These are phyloP conservation scores for Pseudisothecium myosuroides DNA, from an alignment of 225 moss, liverwort and hornwort species.

Conservation along the genomic window DNA sequence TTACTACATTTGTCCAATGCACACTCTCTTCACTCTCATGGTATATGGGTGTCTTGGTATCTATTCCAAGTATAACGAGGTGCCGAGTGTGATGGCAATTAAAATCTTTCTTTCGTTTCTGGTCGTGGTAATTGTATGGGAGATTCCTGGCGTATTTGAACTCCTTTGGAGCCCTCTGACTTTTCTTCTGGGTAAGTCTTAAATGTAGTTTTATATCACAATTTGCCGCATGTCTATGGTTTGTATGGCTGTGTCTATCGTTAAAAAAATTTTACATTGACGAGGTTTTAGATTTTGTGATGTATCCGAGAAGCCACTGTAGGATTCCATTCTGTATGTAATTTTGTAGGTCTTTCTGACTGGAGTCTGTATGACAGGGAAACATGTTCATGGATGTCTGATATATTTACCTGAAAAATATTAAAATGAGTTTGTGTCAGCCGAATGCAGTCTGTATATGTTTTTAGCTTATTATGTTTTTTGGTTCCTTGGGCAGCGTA, in stretches of 20 bases:
- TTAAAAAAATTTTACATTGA: background rate
- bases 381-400: background rate
- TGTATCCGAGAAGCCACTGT: background rate
- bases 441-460: background rate
- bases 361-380: background rate
- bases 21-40: slow-evolving; percentile 94
- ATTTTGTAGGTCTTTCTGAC: background rate
- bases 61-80: slow-evolving; percentile 83
- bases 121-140: slow-evolving; percentile 64
- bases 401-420: background rate
- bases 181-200: slow-evolving; percentile 62
- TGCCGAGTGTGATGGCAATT: slow-evolving; percentile 65
- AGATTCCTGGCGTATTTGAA: slow-evolving; percentile 94
- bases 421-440: background rate
- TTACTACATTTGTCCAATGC: slow-evolving; percentile 99
- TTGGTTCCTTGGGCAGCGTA: slow-evolving; percentile 38
- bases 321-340: background rate
- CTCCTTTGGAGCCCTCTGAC: slow-evolving; percentile 77
- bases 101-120: slow-evolving; percentile 53
- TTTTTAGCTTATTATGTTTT: background rate
- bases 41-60: slow-evolving; percentile 84
- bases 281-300: background rate
- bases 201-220: background rate
- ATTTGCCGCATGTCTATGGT: background rate
- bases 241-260: background rate